phyloP scores from a whole-genome alignment of 2,329 filamentous ascomycete species.

The Nannizziopsis arthrosporioides region DNA sequence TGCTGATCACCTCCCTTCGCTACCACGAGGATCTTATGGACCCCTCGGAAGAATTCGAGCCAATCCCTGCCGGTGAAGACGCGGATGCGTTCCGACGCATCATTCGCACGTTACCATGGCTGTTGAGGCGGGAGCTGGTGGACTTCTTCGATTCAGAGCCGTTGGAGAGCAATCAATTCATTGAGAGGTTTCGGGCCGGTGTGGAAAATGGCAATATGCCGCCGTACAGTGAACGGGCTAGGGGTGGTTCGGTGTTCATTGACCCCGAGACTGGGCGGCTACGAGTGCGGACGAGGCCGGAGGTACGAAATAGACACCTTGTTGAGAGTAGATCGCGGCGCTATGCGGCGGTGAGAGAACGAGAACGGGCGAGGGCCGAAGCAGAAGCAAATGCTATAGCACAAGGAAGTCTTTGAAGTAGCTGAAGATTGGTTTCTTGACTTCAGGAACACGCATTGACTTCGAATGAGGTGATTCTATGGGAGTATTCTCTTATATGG shows the following conservation, averaged over 20 bases:
- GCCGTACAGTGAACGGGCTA: background rate
- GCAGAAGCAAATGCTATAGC: background rate
- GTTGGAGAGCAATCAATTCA: background rate
- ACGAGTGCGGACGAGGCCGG: background rate
- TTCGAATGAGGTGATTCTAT: no score
- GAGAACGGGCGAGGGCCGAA: background rate
- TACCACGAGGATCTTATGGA: background rate
- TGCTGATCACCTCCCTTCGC: conserved; percentile 1
- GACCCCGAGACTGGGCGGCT: conserved; percentile 2
- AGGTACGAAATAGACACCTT: background rate
- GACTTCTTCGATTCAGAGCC: conserved; percentile 5
- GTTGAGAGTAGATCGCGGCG: no score
- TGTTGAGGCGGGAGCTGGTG: background rate
- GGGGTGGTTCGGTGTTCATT: conserved; percentile 1
- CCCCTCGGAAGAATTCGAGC: background rate
- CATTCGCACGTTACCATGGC: background rate
- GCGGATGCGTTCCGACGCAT: background rate
- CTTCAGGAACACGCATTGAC: no score
- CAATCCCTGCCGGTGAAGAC: background rate
- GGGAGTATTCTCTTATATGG: no score
- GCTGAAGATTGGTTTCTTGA: no score
- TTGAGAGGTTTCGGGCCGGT: conserved; percentile 2
- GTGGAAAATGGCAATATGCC: conserved; percentile 5
- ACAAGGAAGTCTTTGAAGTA: no score
- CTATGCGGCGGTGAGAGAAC: background rate